Conservation (phyloP, 75 land plant species). For the Sequoiadendron giganteum region DNA sequence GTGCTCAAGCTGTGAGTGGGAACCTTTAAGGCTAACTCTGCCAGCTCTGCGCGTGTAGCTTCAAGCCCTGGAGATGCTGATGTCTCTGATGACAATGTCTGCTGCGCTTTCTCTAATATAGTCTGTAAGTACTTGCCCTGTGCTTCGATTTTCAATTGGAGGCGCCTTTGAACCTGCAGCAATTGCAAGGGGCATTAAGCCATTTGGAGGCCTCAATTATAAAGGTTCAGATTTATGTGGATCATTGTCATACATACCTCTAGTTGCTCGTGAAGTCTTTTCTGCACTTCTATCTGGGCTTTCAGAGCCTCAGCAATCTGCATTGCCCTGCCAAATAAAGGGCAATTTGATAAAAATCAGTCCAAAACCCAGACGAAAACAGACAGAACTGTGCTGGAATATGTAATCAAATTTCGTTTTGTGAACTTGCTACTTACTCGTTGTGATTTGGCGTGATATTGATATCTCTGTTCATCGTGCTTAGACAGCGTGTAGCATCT, state of each 20-base stretch:
- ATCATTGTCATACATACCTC: neutral
- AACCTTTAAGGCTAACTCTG: neutral
- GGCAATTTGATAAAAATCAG: neutral
- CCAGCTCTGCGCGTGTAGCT: neutral
- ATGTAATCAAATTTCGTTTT: neutral
- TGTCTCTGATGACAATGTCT: neutral
- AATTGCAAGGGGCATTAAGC: neutral
- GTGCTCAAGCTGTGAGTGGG: neutral
- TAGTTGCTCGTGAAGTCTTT: constrained; percentile 4
- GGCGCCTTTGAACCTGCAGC: neutral
- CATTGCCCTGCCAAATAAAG: neutral
- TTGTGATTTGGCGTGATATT: neutral
- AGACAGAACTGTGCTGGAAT: neutral
- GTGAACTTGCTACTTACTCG: neutral
- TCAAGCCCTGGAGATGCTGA: neutral
- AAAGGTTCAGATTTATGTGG: neutral
- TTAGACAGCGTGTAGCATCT: neutral
- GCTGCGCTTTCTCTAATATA: constrained; percentile 7
- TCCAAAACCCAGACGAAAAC: neutral
- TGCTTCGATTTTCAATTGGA: constrained; percentile 1
- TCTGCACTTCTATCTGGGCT: neutral
- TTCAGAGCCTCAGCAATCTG: neutral
- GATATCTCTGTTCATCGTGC: neutral
- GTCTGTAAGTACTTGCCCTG: neutral
- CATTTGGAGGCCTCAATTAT: neutral